Conservation (phyloP, 2,329 filamentous ascomycete genomes). For the Blumeria hordei region DNA sequence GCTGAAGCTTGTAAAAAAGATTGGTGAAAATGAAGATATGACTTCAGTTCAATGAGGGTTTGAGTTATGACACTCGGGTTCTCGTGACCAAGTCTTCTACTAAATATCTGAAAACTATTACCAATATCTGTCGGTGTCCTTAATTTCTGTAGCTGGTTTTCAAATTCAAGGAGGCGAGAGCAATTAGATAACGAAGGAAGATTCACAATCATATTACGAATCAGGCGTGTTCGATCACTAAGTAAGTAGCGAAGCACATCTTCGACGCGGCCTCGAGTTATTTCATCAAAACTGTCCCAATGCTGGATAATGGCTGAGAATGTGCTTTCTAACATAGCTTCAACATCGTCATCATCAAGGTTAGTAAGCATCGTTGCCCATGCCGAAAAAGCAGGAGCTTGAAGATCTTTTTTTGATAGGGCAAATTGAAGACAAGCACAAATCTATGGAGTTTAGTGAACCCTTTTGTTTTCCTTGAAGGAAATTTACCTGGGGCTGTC, state of each 20-base stretch:
- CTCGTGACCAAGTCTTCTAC: slow-evolving; percentile 54
- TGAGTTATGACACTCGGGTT: slow-evolving; percentile 67
- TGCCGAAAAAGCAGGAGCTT: slow-evolving; percentile 54
- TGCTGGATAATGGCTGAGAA: slow-evolving; percentile 69
- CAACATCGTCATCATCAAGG: slow-evolving; percentile 56
- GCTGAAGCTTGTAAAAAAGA: slow-evolving; percentile 56
- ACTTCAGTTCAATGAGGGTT: slow-evolving; percentile 51
- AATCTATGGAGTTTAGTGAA: slow-evolving; percentile 27
- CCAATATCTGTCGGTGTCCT: slow-evolving; percentile 41
- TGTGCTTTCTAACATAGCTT: slow-evolving; percentile 62
- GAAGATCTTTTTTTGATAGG: slow-evolving; percentile 48
- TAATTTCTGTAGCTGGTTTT: slow-evolving; percentile 37
- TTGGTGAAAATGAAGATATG: slow-evolving; percentile 50
- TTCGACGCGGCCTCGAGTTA: slow-evolving; percentile 33
- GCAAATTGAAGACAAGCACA: slow-evolving; percentile 80
- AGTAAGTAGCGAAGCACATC: slow-evolving; percentile 29
- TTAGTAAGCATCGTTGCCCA: slow-evolving; percentile 61
- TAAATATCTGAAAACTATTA: slow-evolving; percentile 45
- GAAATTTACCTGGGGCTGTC: slow-evolving; percentile 65
- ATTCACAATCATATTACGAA: slow-evolving; percentile 44
- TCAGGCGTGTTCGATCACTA: slow-evolving; percentile 17
- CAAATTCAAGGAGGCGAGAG: slow-evolving; percentile 40
- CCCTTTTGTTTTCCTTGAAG: background rate
- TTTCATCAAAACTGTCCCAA: slow-evolving; percentile 43
- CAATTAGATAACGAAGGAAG: slow-evolving; percentile 59